Evolutionary conservation across 106 monocot genomes (phyloP).

Genomic region (Xerophyta viscosa): DNA sequence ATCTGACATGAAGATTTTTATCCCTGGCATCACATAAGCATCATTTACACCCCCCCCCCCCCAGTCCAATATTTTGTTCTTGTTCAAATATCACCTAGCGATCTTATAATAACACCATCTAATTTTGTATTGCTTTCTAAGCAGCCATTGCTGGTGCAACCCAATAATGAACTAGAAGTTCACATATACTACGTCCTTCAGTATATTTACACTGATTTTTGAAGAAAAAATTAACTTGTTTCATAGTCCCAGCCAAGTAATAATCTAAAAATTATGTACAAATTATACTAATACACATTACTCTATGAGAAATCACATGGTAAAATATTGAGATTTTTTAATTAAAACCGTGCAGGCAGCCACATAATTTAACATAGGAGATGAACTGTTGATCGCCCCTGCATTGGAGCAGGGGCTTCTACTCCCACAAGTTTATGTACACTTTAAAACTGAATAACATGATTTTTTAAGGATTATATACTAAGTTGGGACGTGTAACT

Average conservation of each 20-base stretch:
- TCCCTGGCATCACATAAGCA: too few species aligned
- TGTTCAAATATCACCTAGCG: too few species aligned
- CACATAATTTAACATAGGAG: conserved; percentile 7
- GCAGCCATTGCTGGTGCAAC: too few species aligned
- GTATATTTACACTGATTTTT: too few species aligned
- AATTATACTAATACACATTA: not conserved
- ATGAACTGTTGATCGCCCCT: conserved; percentile 9
- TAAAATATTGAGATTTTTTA: not conserved
- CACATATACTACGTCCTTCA: too few species aligned
- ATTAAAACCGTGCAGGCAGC: conserved; percentile 10
- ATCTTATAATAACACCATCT: too few species aligned
- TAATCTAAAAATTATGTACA: not conserved
- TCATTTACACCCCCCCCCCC: too few species aligned
- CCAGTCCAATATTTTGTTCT: too few species aligned
- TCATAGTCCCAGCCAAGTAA: not conserved
- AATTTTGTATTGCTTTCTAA: too few species aligned
- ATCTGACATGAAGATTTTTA: too few species aligned
- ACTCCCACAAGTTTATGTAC: conserved; percentile 8
- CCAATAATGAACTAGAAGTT: too few species aligned
- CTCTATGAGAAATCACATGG: conserved; percentile 1
- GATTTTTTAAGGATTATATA: not conserved
- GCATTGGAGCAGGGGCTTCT: conserved; percentile 6
- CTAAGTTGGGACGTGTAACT: not conserved
- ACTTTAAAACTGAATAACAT: too few species aligned
- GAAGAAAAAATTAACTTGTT: not conserved